Evolutionary conservation across 1,284 basidiomycete species (phyloP).

Genomic region (Mycena sp.): DNA sequence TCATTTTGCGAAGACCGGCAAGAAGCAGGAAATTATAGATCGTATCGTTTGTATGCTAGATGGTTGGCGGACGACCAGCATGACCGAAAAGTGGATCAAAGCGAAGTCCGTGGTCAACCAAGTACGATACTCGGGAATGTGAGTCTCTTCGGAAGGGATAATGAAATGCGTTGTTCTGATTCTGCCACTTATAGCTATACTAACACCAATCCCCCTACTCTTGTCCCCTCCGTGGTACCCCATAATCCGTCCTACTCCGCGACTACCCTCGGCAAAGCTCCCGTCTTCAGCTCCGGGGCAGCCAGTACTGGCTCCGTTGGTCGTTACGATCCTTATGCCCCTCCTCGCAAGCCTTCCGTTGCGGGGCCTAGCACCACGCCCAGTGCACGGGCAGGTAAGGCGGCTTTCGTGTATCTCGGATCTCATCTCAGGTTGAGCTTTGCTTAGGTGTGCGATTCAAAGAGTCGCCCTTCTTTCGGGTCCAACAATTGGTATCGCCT

Average conservation of each 20-base stretch:
- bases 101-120: constrained; percentile 70
- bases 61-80: constrained; percentile 61
- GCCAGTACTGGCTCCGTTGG: constrained; percentile 38
- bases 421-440: constrained; percentile 12
- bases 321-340: constrained; percentile 72
- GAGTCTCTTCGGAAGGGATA: constrained; percentile 45
- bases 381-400: constrained; percentile 20
- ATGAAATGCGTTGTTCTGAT: not conserved
- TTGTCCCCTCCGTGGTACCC: constrained; percentile 35
- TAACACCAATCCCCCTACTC: constrained; percentile 43
- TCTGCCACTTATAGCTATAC: constrained; percentile 27
- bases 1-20: constrained; percentile 74
- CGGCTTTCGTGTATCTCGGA: constrained; percentile 10
- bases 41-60: constrained; percentile 67
- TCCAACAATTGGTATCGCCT: constrained; percentile 71
- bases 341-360: constrained; percentile 58
- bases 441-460: constrained; percentile 76
- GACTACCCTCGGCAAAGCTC: constrained; percentile 36
- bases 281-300: constrained; percentile 36
- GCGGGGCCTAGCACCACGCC: constrained; percentile 12
- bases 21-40: constrained; percentile 86
- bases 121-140: constrained; percentile 69
- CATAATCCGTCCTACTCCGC: constrained; percentile 35
- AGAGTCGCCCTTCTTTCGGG: constrained; percentile 78
- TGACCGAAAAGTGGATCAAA: constrained; percentile 70